These are phyloP conservation scores for Prunella vulgaris DNA, from an alignment of 257 asterid species.

Conservation along the genomic window DNA sequence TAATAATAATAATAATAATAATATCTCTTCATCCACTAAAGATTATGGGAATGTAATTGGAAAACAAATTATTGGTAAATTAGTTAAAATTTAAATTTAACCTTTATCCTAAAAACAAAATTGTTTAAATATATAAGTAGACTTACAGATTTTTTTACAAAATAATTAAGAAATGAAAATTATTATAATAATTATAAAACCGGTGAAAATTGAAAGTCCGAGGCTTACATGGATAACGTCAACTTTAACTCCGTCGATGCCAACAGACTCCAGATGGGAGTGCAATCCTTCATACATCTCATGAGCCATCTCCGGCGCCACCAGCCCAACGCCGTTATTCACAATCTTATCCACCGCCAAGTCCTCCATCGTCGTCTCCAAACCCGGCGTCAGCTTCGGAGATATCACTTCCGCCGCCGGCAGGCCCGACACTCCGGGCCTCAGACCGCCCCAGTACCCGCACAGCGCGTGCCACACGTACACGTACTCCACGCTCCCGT, in stretches of 20 bases:
- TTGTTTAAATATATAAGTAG: too few relatives aligned
- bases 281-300: conserved; percentile 31
- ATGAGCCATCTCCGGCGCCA: conserved; percentile 25
- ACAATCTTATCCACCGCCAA: conserved; percentile 38
- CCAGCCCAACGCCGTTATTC: conserved; percentile 32
- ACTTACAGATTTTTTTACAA: too few relatives aligned
- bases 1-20: too few relatives aligned
- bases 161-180: too few relatives aligned
- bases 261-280: conserved; percentile 28
- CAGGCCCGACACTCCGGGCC: conserved; percentile 22
- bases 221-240: conserved; percentile 40
- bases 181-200: too few relatives aligned
- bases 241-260: conserved; percentile 40
- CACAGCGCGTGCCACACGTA: conserved; percentile 41
- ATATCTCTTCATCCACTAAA: too few relatives aligned
- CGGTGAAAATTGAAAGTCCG: too few relatives aligned
- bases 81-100: too few relatives aligned
- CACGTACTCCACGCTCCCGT: conserved; percentile 24
- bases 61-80: too few relatives aligned
- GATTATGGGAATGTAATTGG: too few relatives aligned
- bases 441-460: conserved; percentile 42
- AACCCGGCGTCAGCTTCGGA: conserved; percentile 31
- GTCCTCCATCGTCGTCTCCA: conserved; percentile 38
- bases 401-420: conserved; percentile 21
- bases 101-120: too few relatives aligned